phyloP scores from a whole-genome alignment of 306 rosid species.

The Corylus americana region DNA sequence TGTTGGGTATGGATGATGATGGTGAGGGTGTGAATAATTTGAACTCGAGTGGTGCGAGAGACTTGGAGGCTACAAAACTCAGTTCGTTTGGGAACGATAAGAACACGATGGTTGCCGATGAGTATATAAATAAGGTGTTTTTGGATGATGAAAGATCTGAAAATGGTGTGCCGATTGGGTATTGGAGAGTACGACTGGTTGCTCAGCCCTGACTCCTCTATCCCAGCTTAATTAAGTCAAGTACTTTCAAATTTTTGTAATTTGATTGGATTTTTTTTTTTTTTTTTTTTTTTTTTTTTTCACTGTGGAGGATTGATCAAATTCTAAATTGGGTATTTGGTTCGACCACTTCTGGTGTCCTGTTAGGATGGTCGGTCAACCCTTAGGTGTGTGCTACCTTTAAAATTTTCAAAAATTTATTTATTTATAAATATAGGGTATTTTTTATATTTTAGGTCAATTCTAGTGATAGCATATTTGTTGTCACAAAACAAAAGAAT shows the following conservation, averaged over 20 bases:
- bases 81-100: slow-evolving; percentile 65
- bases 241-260: not conserved
- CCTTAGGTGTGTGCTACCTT: too few species aligned
- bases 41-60: slow-evolving; percentile 46
- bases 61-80: slow-evolving; percentile 42
- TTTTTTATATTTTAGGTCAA: too few species aligned
- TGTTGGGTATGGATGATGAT: slow-evolving; percentile 76
- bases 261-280: too few species aligned
- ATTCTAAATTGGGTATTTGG: slow-evolving; percentile 32
- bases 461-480: too few species aligned
- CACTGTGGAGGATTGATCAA: not conserved
- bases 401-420: too few species aligned
- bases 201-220: slow-evolving; percentile 53
- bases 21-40: slow-evolving; percentile 36
- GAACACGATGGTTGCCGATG: slow-evolving; percentile 46
- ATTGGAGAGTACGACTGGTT: slow-evolving; percentile 53
- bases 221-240: slow-evolving; percentile 55
- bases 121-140: slow-evolving; percentile 57
- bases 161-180: slow-evolving; percentile 56
- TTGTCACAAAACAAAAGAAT: too few species aligned
- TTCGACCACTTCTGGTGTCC: too few species aligned
- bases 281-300: not conserved
- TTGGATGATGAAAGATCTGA: slow-evolving; percentile 96
- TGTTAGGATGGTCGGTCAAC: not conserved
- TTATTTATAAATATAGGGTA: too few species aligned